Evolutionary conservation across 306 rosid species (phyloP).

Genomic region (Malus asiatica): DNA sequence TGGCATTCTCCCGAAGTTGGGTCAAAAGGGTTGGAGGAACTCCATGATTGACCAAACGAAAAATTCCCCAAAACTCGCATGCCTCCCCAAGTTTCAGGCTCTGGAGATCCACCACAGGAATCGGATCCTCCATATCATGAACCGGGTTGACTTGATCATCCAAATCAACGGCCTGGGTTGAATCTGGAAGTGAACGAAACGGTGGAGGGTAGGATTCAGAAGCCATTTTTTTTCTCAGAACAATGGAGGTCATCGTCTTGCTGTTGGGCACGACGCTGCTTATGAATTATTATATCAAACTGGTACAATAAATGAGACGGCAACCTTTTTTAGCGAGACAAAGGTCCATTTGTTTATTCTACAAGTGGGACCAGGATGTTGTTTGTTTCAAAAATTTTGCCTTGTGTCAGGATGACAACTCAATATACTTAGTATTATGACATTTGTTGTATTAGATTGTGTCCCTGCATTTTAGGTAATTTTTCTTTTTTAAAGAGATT

Average conservation of each 20-base stretch:
- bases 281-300: too few relatives aligned
- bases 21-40: slow-evolving; percentile 45
- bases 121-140: slow-evolving; percentile 3
- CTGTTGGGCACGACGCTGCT: neutral
- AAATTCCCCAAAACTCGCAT: slow-evolving; percentile 54
- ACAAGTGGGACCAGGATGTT: neutral
- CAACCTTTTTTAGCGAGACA: neutral
- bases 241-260: neutral
- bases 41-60: slow-evolving; percentile 70
- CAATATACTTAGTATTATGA: too few relatives aligned
- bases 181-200: slow-evolving; percentile 12
- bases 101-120: slow-evolving; percentile 51
- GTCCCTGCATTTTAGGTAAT: fast-evolving
- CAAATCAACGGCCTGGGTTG: neutral
- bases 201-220: slow-evolving; percentile 46
- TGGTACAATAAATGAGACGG: neutral
- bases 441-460: fast-evolving
- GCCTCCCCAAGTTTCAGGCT: slow-evolving; percentile 27
- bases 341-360: neutral
- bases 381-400: neutral
- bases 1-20: slow-evolving; percentile 28
- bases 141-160: neutral
- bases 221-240: neutral
- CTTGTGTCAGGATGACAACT: too few relatives aligned
- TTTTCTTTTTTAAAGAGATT: too few relatives aligned